Percentiles rank a stretch among this genome's conserved stretches.
phyloP scores from a whole-genome alignment of 192 early-diverging fungal genomes.

The Coemansia sp. region DNA sequence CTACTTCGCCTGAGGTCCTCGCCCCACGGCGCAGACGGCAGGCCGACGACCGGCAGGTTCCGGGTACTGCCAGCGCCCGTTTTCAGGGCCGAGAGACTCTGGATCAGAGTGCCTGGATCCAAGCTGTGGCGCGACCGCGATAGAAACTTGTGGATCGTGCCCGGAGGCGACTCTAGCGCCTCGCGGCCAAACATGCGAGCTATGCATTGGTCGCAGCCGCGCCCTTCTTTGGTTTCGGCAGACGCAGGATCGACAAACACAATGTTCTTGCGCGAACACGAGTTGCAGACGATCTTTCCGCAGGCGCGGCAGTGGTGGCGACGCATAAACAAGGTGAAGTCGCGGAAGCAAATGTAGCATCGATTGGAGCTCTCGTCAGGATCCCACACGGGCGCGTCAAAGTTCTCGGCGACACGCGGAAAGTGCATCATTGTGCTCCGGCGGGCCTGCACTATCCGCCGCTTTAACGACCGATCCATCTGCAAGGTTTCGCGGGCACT shows the following conservation, averaged over 20 bases:
- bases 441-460: conserved; percentile 42
- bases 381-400: conserved; percentile 64
- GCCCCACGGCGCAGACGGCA: conserved; percentile 18
- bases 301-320: conserved; percentile 77
- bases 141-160: conserved; percentile 34
- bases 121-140: conserved; percentile 42
- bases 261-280: conserved; percentile 59
- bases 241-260: conserved; percentile 27
- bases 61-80: conserved; percentile 14
- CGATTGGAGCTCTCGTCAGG: conserved; percentile 59
- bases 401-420: conserved; percentile 61
- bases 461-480: conserved; percentile 46
- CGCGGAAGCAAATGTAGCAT: conserved; percentile 69
- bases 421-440: conserved; percentile 50
- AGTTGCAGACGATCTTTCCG: conserved; percentile 74
- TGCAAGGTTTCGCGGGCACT: conserved; percentile 56
- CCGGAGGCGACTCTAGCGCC: conserved; percentile 41
- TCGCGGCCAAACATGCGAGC: conserved; percentile 46
- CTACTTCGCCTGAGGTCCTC: neutral
- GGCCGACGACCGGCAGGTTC: conserved; percentile 6
- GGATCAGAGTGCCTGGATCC: conserved; percentile 30
- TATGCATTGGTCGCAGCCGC: conserved; percentile 51
- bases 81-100: conserved; percentile 33
- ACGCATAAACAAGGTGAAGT: conserved; percentile 62
- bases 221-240: conserved; percentile 34